A percentile compares a stretch with the other conserved stretches of the same genome.
These are phyloP conservation scores for Hyphopichia fennica DNA, from an alignment of 1,139 yeast species.

Conservation along the genomic window DNA sequence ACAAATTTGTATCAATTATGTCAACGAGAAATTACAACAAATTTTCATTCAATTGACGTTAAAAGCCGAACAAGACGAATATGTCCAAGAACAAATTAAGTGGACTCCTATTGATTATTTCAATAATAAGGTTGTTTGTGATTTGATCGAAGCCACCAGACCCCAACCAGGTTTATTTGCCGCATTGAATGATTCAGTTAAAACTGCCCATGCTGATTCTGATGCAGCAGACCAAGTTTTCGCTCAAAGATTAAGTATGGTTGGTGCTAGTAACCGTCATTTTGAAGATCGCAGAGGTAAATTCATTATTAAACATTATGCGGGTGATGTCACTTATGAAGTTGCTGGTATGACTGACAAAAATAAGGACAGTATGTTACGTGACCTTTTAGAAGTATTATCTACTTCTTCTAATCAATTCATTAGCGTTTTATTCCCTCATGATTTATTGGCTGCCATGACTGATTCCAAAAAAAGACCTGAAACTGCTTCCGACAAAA, in stretches of 20 bases:
- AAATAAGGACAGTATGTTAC: slow-evolving; percentile 90
- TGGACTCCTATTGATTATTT: slow-evolving; percentile 99
- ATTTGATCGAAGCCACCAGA: slow-evolving; percentile 87
- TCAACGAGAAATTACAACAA: slow-evolving; percentile 95
- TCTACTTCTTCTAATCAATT: slow-evolving; percentile 71
- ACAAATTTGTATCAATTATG: slow-evolving; percentile 95
- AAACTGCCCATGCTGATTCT: slow-evolving; percentile 98
- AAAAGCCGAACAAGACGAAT: slow-evolving; percentile 97
- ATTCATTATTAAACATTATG: slow-evolving; percentile 92
- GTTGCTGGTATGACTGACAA: slow-evolving; percentile 92
- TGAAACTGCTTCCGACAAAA: slow-evolving; percentile 97
- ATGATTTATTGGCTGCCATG: slow-evolving; percentile 55
- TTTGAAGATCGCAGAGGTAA: slow-evolving; percentile 88
- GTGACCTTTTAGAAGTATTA: slow-evolving; percentile 80
- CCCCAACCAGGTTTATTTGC: slow-evolving; percentile 96
- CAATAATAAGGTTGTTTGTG: slow-evolving; percentile 96
- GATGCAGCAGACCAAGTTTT: slow-evolving; percentile 96
- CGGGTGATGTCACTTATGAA: slow-evolving; percentile 97
- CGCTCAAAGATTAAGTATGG: slow-evolving; percentile 86
- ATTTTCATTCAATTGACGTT: slow-evolving; percentile 93
- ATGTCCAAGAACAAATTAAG: slow-evolving; percentile 88
- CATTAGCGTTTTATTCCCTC: slow-evolving; percentile 71
- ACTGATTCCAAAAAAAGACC: slow-evolving; percentile 80
- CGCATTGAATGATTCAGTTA: slow-evolving; percentile 94
- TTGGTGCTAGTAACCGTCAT: slow-evolving; percentile 74